Conservation (phyloP, 495 filamentous ascomycete species). For the Penicillium coffeae region DNA sequence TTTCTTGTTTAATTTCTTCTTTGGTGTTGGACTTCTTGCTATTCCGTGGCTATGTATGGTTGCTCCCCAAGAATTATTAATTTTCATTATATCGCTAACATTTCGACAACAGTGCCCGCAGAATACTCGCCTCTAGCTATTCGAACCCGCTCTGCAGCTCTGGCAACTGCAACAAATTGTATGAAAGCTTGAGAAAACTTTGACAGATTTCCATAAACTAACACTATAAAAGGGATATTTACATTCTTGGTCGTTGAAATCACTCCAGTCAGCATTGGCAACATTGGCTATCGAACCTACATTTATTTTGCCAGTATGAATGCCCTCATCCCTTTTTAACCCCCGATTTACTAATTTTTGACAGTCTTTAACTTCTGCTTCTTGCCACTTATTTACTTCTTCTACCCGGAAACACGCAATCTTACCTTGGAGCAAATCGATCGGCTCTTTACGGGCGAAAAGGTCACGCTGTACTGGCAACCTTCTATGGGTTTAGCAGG, state of each 20-base stretch:
- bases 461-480: conserved; percentile 45
- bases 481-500: conserved; percentile 30
- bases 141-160: conserved; percentile 30
- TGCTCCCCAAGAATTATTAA: neutral
- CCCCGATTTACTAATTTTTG: conserved; percentile 29
- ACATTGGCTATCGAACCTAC: conserved; percentile 41
- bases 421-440: conserved; percentile 74
- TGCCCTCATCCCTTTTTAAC: neutral
- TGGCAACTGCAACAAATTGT: conserved; percentile 37
- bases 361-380: conserved; percentile 64
- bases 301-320: conserved; percentile 42
- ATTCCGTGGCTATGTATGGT: conserved; percentile 36
- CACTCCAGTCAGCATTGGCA: conserved; percentile 34
- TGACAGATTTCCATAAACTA: neutral
- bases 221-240: conserved; percentile 24
- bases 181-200: conserved; percentile 2
- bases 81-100: too few species aligned
- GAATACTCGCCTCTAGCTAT: conserved; percentile 34
- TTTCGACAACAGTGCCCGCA: conserved; percentile 33
- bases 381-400: conserved; percentile 69
- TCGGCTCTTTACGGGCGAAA: conserved; percentile 40
- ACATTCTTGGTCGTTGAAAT: conserved; percentile 42
- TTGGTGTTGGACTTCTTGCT: conserved; percentile 28
- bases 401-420: conserved; percentile 64
- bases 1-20: conserved; percentile 39